Evolutionary conservation across 345 rosid species (phyloP), one percentile per base, ranked within the genome.

Genomic region (Erucastrum elatum): DNA sequence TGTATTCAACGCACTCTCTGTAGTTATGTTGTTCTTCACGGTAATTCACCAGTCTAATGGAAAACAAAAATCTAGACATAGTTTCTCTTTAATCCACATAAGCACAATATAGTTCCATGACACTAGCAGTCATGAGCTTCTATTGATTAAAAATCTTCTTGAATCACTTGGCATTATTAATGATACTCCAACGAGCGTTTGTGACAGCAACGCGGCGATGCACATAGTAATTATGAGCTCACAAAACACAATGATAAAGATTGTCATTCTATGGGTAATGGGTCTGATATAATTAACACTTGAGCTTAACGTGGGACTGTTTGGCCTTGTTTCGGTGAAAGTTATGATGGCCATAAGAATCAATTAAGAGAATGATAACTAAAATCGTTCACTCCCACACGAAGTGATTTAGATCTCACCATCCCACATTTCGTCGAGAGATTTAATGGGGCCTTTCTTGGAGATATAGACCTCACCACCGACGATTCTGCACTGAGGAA

Each of bases 401-500:
- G 0, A 74, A 53, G 30, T 55, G 73, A 59, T 77, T 26, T 49
- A 81, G 5, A 81, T 77, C 56, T 81, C 84, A 0, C 81, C 84
- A 1, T 81, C 84, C 84, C 84, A 81, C 81, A 81, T 77, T 17
- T 81, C 84, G 0, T 8, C 64, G 0, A 77, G 51, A 31, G 84
- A 62, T 34, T 68, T 82, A 16, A 82, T 77, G 33, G 84, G 81
- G 1, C 84, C 84, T 61, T 73, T 77, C 0, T 35, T 1, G 10
- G 81, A 77, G n/a, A 68, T 77, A 60, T 76, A 77, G 15, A 67
- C 70, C 25, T 68, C 71, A 10, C 81, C 75, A 1, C 4, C 64
- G 1, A 77, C 37, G 61, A 63, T 72, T 63, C 91, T 84, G 46
- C 84, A 74, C 70, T 90, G 91, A 6, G 88, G 77, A 25, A 89